Base-by-base conservation (phyloP, 2,329 filamentous ascomycete genomes). In the Neofusicoccum ribis region DNA sequence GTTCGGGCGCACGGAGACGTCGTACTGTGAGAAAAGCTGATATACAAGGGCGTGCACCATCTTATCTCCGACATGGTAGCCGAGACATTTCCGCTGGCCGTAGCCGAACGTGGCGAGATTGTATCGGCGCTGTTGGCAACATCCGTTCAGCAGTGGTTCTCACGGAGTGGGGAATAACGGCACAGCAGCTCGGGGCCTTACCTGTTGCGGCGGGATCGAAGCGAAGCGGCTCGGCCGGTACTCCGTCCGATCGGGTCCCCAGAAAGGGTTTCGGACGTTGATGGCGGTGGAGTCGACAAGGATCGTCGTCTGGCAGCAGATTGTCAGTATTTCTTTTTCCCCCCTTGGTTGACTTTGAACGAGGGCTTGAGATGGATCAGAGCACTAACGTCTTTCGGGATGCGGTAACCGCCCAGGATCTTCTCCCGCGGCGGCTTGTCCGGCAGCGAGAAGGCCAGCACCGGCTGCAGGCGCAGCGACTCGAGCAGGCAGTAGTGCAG, bases 251-350 rank as follows among this genome's bases (percentile, higher is more conserved):
- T 67, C 65, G 14, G 43, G 15, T 11, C 65, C 65, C 65, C 65
- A 67, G 44, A 65, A 65, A 15, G 61, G 61, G 20, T 67, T 67
- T 31, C 58, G 51, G 52, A 67, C 51, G n/a, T 67, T 67, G 20
- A 67, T 64, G 6, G 43, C 51, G 20, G 52, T 47, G 15, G 65
- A 44, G 23, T 67, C 65, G 17, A 60, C 46, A 14, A 67, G 12
- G 60, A 67, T 37, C 5, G 61, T 61, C 12, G 54, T 64, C 65
- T 67, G 36, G 9, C 20, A 49, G n/a, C 6, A 49, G n/a, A 11
- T 1, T 20, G 5, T 20, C 37, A 39, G 37, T 15, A 14, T 39
- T 11, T 3, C 37, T 11, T 12, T 11, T 12, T 12, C 1, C 3
- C 11, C 37, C 11, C n/a, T 59, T n/a, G 41, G 39, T 36, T 12